Evolutionary conservation across 1,139 yeast species (phyloP).

Genomic region (Diutina catenulata): DNA sequence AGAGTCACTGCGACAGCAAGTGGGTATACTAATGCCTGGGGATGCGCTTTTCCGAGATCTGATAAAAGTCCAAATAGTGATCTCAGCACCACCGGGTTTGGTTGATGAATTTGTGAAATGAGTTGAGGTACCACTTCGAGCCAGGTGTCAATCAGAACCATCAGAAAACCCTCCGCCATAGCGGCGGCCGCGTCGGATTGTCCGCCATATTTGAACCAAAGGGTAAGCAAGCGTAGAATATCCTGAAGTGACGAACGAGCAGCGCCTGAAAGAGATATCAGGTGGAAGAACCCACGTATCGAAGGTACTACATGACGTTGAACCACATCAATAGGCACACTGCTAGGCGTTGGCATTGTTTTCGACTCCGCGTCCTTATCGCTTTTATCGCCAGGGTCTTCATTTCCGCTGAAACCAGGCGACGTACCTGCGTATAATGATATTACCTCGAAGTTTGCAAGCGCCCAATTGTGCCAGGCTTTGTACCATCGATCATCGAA

Average conservation of each 20-base stretch:
- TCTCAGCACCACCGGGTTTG: constrained; percentile 72
- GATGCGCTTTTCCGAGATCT: constrained; percentile 89
- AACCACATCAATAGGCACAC: constrained; percentile 45
- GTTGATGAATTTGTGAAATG: constrained; percentile 93
- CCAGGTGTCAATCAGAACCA: constrained; percentile 91
- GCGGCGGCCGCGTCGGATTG: constrained; percentile 84
- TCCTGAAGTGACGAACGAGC: constrained; percentile 69
- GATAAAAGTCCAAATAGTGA: constrained; percentile 72
- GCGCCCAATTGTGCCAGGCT: constrained; percentile 99
- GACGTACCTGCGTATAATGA: constrained; percentile 40
- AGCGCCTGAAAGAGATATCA: constrained; percentile 77
- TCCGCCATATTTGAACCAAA: constrained; percentile 97
- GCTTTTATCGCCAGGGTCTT: too few relatives aligned
- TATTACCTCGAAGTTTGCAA: constrained; percentile 92
- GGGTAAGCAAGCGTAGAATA: constrained; percentile 74
- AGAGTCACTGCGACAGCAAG: constrained; percentile 93
- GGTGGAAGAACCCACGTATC: constrained; percentile 88
- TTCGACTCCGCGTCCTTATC: neutral
- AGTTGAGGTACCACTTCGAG: constrained; percentile 90
- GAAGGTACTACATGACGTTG: constrained; percentile 91
- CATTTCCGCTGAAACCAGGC: constrained; percentile 11
- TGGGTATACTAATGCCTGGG: constrained; percentile 94
- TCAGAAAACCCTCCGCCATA: constrained; percentile 79
- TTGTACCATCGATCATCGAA: constrained; percentile 92
- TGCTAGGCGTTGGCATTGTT: constrained; percentile 11